Base-by-base conservation (phyloP, 2,329 filamentous ascomycete species). In the Periconia macrospinosa region DNA sequence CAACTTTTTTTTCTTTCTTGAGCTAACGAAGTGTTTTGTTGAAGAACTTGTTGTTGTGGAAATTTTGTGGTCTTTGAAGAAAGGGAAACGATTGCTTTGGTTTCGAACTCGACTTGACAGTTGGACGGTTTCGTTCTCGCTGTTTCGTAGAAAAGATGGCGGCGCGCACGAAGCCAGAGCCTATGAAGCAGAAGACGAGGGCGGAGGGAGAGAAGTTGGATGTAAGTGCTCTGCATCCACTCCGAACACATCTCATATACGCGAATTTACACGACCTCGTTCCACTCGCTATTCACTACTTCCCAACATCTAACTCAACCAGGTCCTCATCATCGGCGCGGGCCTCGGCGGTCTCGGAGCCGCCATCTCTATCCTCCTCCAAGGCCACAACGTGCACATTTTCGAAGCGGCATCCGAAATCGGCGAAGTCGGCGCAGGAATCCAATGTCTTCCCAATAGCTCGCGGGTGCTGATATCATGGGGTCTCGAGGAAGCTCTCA, bases 271-370 rank as follows among this genome's bases (percentile, higher is more conserved):
- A n/a, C n/a, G n/a, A n/a, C n/a, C n/a, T n/a, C n/a, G n/a, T n/a
- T n/a, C n/a, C n/a, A n/a, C n/a, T n/a, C n/a, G n/a, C n/a, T n/a
- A n/a, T n/a, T n/a, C n/a, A n/a, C n/a, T n/a, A n/a, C n/a, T n/a
- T n/a, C n/a, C n/a, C n/a, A n/a, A n/a, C n/a, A n/a, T n/a, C 17
- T 56, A 19, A 57, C n/a, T 41, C 23, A 1, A 11, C 3, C 17
- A 71, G 69, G 60, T 83, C 23, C 74, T 83, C 19, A 70, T 85
- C 23, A 76, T 83, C 18, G 83, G 83, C n/a, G 83, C 81, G 10
- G 83, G 83, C 6, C 73, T 85, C 18, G 80, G 81, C 20, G 83
- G 83, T 6, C 72, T 85, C 9, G 80, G 75, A 11, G 77, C 79
- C 19, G 78, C 77, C n/a, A 80, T 82, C 53, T 68, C 75, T 3